Evolutionary conservation across 768 basidiomycete genomes (phyloP), one percentile per base, ranked within the genome.

Genomic region (Peribolospora baueri): DNA sequence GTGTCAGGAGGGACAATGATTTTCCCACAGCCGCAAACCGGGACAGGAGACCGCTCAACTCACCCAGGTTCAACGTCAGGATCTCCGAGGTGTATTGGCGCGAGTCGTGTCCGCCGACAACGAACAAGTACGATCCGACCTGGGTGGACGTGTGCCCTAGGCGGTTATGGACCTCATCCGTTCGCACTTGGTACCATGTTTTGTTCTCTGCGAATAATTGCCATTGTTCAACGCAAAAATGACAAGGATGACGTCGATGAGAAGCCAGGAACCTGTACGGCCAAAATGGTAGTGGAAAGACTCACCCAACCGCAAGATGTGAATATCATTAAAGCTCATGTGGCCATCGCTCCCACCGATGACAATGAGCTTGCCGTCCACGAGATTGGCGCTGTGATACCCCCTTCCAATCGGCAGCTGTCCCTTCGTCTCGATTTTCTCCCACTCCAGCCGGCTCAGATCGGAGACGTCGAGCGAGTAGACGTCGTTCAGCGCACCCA

Each of bases 311-410:
- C 90, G 77, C 56, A 95, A 67, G 59, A 79, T 78, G 78, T 84
- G 88, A 0, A 95, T 75, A 63, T 93, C 85, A 10, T 77, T 78
- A 63, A 88, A 93, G 55, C 81, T 84, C 59, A 84, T 81, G 55
- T 76, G 76, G 3, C 87, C 87, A 65, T 93, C 87, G 59, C 84
- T 86, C 2, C 91, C 90, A 1, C 91, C 91, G 39, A 87, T 72
- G 40, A 95, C 71, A 48, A 95, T 73, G 81, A 91, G 87, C 56
- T 81, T 74, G 59, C 81, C 78, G 39, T 80, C 80, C 5, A 91
- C 75, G 39, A 93, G 70, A 63, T 86, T 90, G 46, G 86, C 82
- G 0, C 84, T 82, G 67, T 93, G 88, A 63, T 95, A 95, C 0
- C 88, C 90, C 54, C 84, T 72, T 14, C 79, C 71, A 5, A 62